Conservation (phyloP, 768 basidiomycete species). For the Naematelia aurantialba region DNA sequence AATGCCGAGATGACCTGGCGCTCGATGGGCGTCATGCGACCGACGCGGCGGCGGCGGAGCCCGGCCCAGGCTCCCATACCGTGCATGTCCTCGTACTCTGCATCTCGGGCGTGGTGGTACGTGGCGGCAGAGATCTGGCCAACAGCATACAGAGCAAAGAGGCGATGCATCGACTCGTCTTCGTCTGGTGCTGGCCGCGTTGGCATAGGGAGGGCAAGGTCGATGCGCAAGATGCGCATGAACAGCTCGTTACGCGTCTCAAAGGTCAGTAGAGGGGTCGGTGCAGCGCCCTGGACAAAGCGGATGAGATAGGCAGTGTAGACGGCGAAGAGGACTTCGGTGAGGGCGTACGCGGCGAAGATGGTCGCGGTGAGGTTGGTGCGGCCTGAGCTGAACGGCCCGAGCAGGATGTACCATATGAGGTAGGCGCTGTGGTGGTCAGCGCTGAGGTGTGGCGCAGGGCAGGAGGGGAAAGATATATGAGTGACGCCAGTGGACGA, state of each 20-base stretch:
- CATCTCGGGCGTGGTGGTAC: conserved; percentile 25
- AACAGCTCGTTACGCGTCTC: conserved; percentile 27
- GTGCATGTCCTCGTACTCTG: conserved; percentile 26
- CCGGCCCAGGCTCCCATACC: conserved; percentile 17
- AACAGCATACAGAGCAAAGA: conserved; percentile 9
- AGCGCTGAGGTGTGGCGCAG: background rate
- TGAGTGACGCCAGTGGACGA: no score
- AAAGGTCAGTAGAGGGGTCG: conserved; percentile 26
- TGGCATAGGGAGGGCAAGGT: conserved; percentile 16
- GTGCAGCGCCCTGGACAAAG: conserved; percentile 30
- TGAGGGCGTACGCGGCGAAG: conserved; percentile 37
- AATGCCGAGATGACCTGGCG: conserved; percentile 24
- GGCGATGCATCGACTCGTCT: background rate
- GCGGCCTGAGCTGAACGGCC: conserved; percentile 5
- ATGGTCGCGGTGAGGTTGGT: conserved; percentile 27
- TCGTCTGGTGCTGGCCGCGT: background rate
- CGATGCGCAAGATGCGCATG: conserved; percentile 28
- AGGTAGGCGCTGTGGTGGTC: conserved; percentile 30
- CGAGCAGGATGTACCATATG: conserved; percentile 33
- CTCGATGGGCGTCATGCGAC: conserved; percentile 27
- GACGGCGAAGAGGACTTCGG: conserved; percentile 38
- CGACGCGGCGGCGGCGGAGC: conserved; percentile 17
- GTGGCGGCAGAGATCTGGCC: conserved; percentile 15
- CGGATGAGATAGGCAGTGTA: conserved; percentile 31
- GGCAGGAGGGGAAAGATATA: no score